These are phyloP conservation scores for Fusarium ramigenum DNA, from an alignment of 2,329 filamentous ascomycete genomes.

Conservation along the genomic window DNA sequence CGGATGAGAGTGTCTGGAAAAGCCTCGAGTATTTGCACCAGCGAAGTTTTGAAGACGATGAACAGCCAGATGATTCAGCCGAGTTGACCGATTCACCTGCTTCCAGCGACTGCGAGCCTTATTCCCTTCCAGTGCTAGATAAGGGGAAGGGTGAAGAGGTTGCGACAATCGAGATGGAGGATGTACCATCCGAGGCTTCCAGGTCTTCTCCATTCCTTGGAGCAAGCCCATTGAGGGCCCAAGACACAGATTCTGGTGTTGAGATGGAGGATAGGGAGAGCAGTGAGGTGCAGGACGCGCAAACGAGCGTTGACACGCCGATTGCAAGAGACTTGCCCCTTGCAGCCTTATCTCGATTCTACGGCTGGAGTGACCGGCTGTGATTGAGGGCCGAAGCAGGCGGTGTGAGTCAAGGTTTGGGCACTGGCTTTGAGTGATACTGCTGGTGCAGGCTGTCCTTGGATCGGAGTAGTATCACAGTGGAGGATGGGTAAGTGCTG, in stretches of 20 bases:
- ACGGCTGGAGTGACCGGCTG: background rate
- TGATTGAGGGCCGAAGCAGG: background rate
- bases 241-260: background rate
- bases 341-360: background rate
- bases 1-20: too few relatives aligned
- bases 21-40: background rate
- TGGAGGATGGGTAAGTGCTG: background rate
- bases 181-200: background rate
- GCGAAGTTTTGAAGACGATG: background rate
- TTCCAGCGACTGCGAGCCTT: background rate
- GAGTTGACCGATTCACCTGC: background rate
- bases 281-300: background rate
- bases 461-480: too few relatives aligned
- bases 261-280: background rate
- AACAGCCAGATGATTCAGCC: too few relatives aligned
- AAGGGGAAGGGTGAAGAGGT: background rate
- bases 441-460: too few relatives aligned
- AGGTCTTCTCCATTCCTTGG: background rate
- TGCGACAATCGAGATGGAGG: background rate
- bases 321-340: background rate
- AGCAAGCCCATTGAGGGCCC: too few relatives aligned
- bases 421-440: background rate
- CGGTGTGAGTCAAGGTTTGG: background rate
- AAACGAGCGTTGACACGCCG: rapidly evolving
- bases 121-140: too few relatives aligned